A percentile compares a stretch with the other conserved stretches of the same genome.
Evolutionary conservation across 331 rosid genomes (phyloP).

Genomic region (Saraca asoca): DNA sequence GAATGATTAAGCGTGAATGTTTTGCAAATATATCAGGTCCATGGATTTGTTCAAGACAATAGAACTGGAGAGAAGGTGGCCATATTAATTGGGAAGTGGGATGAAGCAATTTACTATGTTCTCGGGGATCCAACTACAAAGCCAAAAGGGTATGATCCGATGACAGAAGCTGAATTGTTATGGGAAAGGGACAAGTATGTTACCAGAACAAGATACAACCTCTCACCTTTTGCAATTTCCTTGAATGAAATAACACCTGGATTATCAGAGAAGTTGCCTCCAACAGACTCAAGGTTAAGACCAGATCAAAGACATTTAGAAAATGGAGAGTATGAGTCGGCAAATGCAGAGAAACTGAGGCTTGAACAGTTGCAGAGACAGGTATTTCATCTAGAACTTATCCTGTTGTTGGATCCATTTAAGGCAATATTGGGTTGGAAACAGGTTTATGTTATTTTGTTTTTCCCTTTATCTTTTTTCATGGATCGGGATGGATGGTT

Average conservation of each 20-base stretch:
- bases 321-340: slow-evolving; percentile 91
- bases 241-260: slow-evolving; percentile 86
- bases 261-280: slow-evolving; percentile 72
- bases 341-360: slow-evolving; percentile 90
- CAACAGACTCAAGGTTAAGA: slow-evolving; percentile 94
- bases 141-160: slow-evolving; percentile 97
- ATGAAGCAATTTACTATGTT: slow-evolving; percentile 94
- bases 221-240: slow-evolving; percentile 92
- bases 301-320: slow-evolving; percentile 97
- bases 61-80: slow-evolving; percentile 97
- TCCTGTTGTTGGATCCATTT: slow-evolving; percentile 16
- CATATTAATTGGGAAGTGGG: slow-evolving; percentile 96
- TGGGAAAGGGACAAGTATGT: slow-evolving; percentile 82
- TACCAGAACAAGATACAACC: slow-evolving; percentile 88
- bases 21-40: slow-evolving; percentile 65
- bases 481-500: neutral
- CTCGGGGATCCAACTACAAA: slow-evolving; percentile 90
- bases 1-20: neutral
- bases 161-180: slow-evolving; percentile 90
- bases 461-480: neutral
- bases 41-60: slow-evolving; percentile 98
- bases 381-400: slow-evolving; percentile 45
- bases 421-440: slow-evolving; percentile 7
- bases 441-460: neutral
- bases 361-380: slow-evolving; percentile 98